Percentiles rank a stretch among this genome's conserved stretches.
These are phyloP conservation scores for Phialemoniopsis sp. DNA, from an alignment of 2,329 filamentous ascomycete species.

Conservation along the genomic window DNA sequence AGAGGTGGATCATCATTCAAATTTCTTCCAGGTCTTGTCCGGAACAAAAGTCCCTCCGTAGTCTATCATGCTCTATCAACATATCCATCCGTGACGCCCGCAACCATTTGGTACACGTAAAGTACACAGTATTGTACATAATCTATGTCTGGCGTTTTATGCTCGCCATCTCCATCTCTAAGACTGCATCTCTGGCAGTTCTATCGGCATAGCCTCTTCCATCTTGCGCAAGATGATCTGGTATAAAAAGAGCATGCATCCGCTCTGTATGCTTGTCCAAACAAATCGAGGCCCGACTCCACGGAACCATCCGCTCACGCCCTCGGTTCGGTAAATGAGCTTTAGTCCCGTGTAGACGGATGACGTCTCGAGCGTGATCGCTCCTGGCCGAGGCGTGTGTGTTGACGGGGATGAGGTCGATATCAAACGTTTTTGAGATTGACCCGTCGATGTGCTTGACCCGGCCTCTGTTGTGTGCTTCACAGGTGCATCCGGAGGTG, in stretches of 20 bases:
- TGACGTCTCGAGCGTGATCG: conserved; percentile 79
- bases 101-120: not conserved
- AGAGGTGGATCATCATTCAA: no score
- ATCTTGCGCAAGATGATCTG: conserved; percentile 80
- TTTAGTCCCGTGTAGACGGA: conserved; percentile 80
- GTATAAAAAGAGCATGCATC: conserved; percentile 94
- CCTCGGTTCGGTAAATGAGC: conserved; percentile 88
- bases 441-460: conserved; percentile 16
- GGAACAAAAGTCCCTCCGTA: no score
- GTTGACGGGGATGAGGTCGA: conserved; percentile 89
- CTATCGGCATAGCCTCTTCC: conserved; percentile 43
- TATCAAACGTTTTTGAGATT: conserved; percentile 64
- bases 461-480: conserved; percentile 14
- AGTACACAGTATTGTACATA: conserved; percentile 1
- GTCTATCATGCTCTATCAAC: not conserved
- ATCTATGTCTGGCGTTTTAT: not conserved
- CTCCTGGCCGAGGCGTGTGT: conserved; percentile 72
- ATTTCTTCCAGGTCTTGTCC: no score
- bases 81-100: not conserved
- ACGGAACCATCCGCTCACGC: conserved; percentile 84
- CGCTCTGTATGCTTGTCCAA: conserved; percentile 97
- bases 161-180: not conserved
- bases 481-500: conserved; percentile 3
- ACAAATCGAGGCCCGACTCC: conserved; percentile 89
- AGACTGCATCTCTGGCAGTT: conserved; percentile 12